These are phyloP conservation scores for Senecio squalidus DNA, from an alignment of 140 eudicot species.

Conservation along the genomic window DNA sequence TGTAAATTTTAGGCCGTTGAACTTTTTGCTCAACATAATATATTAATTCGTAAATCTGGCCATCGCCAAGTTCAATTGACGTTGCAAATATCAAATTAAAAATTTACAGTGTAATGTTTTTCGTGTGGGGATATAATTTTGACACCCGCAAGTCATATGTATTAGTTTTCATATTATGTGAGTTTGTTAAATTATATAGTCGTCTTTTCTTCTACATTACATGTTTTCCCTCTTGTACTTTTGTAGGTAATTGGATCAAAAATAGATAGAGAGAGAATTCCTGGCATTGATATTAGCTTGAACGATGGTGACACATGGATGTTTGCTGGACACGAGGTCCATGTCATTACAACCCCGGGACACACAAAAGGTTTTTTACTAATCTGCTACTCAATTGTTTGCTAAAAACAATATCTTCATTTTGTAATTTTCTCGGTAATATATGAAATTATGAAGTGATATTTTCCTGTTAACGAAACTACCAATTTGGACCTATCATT, in stretches of 20 bases:
- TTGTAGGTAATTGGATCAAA: conserved; percentile 80
- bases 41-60: too few relatives aligned
- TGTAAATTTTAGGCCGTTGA: conserved; percentile 7
- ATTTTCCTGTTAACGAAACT: conserved; percentile 6
- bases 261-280: conserved; percentile 82
- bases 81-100: neutral
- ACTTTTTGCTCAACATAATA: neutral
- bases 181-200: conserved; percentile 1
- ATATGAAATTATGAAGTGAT: too few relatives aligned
- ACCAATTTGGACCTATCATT: neutral
- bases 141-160: neutral
- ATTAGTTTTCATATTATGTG: neutral
- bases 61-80: too few relatives aligned
- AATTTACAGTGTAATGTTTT: neutral
- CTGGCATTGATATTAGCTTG: conserved; percentile 83
- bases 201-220: neutral
- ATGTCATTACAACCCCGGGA: conserved; percentile 83
- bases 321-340: conserved; percentile 97
- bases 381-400: conserved; percentile 8
- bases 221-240: conserved; percentile 12
- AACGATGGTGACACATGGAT: conserved; percentile 90
- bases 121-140: neutral
- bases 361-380: conserved; percentile 67
- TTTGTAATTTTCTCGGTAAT: too few relatives aligned
- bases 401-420: too few relatives aligned